Evolutionary conservation across 306 rosid genomes (phyloP).

Genomic region (Pterocarpus santalinus): DNA sequence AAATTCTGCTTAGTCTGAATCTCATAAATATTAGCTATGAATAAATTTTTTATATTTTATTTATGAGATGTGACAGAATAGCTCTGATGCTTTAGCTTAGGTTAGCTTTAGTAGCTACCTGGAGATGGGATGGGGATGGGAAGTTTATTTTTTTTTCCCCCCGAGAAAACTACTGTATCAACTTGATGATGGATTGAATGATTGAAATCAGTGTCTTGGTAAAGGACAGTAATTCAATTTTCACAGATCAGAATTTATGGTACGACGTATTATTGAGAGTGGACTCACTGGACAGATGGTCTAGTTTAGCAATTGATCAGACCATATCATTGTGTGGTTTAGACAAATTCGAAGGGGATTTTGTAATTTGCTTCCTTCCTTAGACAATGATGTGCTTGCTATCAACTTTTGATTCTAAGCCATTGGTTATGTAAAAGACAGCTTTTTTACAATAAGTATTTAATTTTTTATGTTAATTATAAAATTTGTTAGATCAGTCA

Average conservation of each 20-base stretch:
- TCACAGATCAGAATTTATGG: not conserved
- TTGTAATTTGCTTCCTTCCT: no score
- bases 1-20: no score
- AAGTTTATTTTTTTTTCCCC: not conserved
- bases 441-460: no score
- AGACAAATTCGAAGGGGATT: no score
- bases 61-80: constrained; percentile 37
- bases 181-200: constrained; percentile 3
- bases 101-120: not conserved
- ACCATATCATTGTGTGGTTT: not conserved
- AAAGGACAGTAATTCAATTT: constrained; percentile 20
- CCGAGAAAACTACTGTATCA: not conserved
- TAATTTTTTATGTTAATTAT: no score
- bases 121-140: constrained; percentile 25
- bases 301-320: not conserved
- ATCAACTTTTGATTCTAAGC: no score
- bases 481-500: no score
- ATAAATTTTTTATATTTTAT: not conserved
- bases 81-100: not conserved
- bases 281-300: not conserved
- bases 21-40: no score
- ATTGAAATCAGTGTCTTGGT: constrained; percentile 24
- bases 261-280: not conserved
- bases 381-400: no score
- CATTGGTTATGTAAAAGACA: no score